These are phyloP conservation scores for Quambalaria eucalypti DNA, from an alignment of 1,284 basidiomycete species.

Conservation along the genomic window DNA sequence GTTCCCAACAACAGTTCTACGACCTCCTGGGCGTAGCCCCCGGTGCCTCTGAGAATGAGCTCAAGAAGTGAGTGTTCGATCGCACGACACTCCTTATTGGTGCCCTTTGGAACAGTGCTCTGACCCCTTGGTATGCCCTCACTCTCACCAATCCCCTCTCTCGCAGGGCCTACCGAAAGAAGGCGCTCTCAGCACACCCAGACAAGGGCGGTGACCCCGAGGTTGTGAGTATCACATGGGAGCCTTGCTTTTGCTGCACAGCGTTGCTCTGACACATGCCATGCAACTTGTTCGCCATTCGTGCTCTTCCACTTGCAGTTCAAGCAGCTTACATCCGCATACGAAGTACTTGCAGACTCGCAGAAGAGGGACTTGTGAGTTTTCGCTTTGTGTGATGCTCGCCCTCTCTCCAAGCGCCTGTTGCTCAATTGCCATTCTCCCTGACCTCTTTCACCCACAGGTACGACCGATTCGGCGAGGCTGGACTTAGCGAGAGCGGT, in stretches of 20 bases:
- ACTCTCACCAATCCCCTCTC: neutral
- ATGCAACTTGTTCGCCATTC: neutral
- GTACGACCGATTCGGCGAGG: conserved; percentile 89
- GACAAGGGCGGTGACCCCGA: conserved; percentile 95
- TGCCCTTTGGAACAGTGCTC: neutral
- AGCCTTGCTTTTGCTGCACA: neutral
- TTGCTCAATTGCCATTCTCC: neutral
- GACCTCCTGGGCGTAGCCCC: conserved; percentile 42
- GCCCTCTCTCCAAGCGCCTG: neutral
- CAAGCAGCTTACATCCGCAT: conserved; percentile 95
- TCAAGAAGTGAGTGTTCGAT: conserved; percentile 38
- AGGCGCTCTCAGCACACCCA: conserved; percentile 57
- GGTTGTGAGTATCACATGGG: conserved; percentile 18
- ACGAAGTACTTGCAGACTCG: conserved; percentile 84
- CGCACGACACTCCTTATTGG: neutral
- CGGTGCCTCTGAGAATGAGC: conserved; percentile 32
- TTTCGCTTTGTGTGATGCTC: too few relatives aligned
- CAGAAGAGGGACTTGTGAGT: conserved; percentile 54
- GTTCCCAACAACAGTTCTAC: conserved; percentile 27
- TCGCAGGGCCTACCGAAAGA: conserved; percentile 28
- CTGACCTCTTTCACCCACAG: conserved; percentile 18
- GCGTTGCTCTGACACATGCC: neutral
- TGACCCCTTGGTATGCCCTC: neutral
- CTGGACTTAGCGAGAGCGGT: conserved; percentile 64
- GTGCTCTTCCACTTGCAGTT: conserved; percentile 53